phyloP scores from a whole-genome alignment of 2,329 filamentous ascomycete species.

The Tricladium varicosporioides region DNA sequence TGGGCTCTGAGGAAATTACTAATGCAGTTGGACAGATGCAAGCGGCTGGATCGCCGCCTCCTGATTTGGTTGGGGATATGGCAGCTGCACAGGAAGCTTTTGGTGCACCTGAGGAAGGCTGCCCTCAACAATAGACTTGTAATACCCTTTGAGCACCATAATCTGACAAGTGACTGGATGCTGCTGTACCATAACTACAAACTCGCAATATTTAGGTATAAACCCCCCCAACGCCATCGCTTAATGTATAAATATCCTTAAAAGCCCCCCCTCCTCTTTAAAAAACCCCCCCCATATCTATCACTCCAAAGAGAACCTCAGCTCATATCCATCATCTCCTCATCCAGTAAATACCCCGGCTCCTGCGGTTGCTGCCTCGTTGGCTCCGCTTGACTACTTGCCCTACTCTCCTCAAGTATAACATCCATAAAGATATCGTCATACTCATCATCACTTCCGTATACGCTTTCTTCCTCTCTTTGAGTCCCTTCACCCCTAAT shows the following conservation, averaged over 20 bases:
- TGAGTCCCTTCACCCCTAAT: too few relatives aligned
- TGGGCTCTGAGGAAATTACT: conserved; percentile 17
- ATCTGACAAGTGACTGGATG: background rate
- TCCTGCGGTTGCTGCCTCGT: conserved; percentile 14
- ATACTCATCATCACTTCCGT: conserved; percentile 53
- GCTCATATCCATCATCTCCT: conserved; percentile 33
- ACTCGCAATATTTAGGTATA: background rate
- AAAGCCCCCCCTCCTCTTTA: too few relatives aligned
- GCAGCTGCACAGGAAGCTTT: conserved; percentile 74
- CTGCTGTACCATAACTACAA: background rate
- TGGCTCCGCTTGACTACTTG: conserved; percentile 17
- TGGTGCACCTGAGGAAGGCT: conserved; percentile 58
- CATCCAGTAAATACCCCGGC: conserved; percentile 26
- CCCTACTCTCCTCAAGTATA: conserved; percentile 43
- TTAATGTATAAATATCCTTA: background rate
- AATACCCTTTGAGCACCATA: conserved; percentile 9
- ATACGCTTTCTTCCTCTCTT: conserved; percentile 1
- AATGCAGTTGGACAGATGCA: conserved; percentile 71
- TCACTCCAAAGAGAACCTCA: conserved; percentile 5
- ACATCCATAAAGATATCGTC: conserved; percentile 66
- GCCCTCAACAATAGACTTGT: conserved; percentile 55
- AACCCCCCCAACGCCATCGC: conserved; percentile 11
- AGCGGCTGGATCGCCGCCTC: conserved; percentile 84
- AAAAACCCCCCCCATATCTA: conserved; percentile 3
- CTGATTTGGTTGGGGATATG: conserved; percentile 89